Percentiles rank a stretch among this genome's conserved stretches.
Conservation (phyloP, 305 asterid genomes). For the Plantago rigida region DNA sequence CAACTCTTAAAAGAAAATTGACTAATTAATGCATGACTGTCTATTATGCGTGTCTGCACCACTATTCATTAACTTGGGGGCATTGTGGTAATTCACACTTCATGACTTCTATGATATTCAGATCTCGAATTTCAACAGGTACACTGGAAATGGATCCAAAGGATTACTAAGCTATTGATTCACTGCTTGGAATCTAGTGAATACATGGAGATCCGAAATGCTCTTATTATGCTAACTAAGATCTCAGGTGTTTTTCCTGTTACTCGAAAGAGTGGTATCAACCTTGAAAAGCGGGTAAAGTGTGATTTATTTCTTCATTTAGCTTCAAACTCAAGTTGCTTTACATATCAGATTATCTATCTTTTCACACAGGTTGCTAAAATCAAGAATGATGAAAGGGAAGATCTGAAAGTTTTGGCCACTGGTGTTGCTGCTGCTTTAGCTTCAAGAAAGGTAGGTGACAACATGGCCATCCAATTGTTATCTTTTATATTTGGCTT, state of each 20-base stretch:
- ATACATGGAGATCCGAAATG: constrained; percentile 96
- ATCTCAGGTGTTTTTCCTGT: constrained; percentile 87
- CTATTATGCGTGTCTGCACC: no score
- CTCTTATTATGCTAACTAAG: constrained; percentile 83
- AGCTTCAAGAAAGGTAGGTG: constrained; percentile 86
- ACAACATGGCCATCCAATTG: constrained; percentile 13
- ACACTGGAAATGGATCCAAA: constrained; percentile 99
- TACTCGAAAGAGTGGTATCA: constrained; percentile 95
- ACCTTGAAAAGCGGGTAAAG: constrained; percentile 93
- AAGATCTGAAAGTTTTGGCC: constrained; percentile 97
- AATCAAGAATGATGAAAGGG: constrained; percentile 92
- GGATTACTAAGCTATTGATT: constrained; percentile 83
- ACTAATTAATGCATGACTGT: no score
- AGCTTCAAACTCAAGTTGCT: no score
- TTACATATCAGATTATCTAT: constrained; percentile 19
- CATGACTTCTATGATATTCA: no score
- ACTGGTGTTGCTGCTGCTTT: constrained; percentile 96
- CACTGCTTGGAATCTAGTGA: constrained; percentile 95
- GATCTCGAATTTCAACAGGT: constrained; percentile 34
- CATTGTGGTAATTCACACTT: no score
- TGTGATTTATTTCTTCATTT: background rate
- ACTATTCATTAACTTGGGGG: no score
- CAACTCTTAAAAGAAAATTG: no score
- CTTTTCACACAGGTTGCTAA: constrained; percentile 70
- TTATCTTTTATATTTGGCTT: constrained; percentile 4